Evolutionary conservation across 176 grass and related monocot species (phyloP), one percentile per base, ranked within the genome.

Genomic region (bread wheat (Triticum aestivum)): DNA sequence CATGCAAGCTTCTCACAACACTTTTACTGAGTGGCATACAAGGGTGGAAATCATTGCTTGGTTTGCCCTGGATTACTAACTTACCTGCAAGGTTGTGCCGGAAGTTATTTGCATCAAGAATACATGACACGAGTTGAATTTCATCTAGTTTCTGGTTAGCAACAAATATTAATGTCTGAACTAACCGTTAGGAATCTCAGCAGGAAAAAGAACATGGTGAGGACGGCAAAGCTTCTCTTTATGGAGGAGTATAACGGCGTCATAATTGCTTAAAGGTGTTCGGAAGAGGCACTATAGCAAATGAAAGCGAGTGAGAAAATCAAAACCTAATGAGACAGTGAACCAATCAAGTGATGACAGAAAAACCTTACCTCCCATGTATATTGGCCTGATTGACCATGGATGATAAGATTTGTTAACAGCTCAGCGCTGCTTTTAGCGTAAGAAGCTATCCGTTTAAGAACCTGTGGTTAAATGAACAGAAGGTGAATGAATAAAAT

Each of bases 181-280:
- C 88, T 78, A 74, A 98, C 97, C 97, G 41, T 86, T 83, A 42
- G 88, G 86, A 64, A 71, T 39, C 27, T 92, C 90, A 26, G 94
- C 92, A 42, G 94, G 90, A 74, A 94, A 98, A 87, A 94, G 88
- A 59, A 98, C 91, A 79, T 90, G 88, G 9, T 83, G 90, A 44
- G 97, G 97, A 77, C 70, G 56, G 58, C 84, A 89, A 77, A 98
- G 91, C 79, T 91, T 96, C 67, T 96, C 86, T 69, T 71, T 84
- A 86, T 98, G 93, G 42, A 98, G 92, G 70, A 96, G 75, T 86
- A 94, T 65, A 77, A 98, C 92, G 49, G 94, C 97, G 80, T 98
- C 97, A 83, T 98, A 98, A 64, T 96, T 98, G 81, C 85, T 96
- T 87, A 98, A 86, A 77, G 97, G 97, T 38, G 97, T 98, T 67